Evolutionary conservation across 2,329 filamentous ascomycete species (phyloP).

Genomic region (Diplodia mutila): DNA sequence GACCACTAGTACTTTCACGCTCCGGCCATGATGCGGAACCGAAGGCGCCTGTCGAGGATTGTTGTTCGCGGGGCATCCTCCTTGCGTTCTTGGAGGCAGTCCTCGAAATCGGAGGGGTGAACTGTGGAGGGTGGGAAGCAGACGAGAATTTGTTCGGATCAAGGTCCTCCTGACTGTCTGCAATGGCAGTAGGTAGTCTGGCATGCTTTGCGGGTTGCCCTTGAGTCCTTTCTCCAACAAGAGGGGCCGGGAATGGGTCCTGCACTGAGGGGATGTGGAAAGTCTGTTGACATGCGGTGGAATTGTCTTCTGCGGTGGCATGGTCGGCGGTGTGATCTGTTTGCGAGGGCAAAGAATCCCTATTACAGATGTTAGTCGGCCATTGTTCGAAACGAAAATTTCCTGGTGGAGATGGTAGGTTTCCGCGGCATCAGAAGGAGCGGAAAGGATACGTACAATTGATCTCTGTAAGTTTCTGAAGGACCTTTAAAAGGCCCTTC

Average conservation of each 20-base stretch:
- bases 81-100: background rate
- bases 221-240: background rate
- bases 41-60: background rate
- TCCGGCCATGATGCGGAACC: background rate
- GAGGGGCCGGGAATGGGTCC: background rate
- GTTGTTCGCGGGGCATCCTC: background rate
- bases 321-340: background rate
- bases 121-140: background rate
- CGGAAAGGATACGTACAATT: background rate
- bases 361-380: background rate
- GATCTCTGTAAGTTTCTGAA: background rate
- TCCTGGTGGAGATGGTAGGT: rapidly evolving
- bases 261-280: background rate
- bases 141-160: background rate
- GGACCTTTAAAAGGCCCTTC: background rate
- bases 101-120: background rate
- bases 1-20: background rate
- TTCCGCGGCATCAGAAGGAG: background rate
- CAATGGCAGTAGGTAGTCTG: background rate
- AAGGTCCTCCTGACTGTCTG: background rate
- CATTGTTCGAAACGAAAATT: background rate
- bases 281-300: background rate
- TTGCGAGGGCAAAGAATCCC: background rate
- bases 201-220: background rate
- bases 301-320: background rate